A percentile compares a stretch with the other conserved stretches of the same genome.
These are phyloP conservation scores for Aspergillus affinis DNA, from an alignment of 495 filamentous ascomycete species.

Conservation along the genomic window DNA sequence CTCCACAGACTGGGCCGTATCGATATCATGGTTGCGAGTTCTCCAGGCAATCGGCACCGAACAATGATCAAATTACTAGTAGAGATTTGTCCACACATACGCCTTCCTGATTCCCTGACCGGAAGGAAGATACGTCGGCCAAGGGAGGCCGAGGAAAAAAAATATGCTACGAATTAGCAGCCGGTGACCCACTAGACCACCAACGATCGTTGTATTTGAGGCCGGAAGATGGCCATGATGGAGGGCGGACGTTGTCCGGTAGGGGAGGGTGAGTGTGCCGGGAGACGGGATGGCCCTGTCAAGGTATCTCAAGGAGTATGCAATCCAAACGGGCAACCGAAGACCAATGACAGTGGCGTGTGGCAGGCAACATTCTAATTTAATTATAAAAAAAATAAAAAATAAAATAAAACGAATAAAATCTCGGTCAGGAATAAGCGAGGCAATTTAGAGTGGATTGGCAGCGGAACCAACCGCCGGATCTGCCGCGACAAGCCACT, in stretches of 20 bases:
- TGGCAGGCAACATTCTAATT: too few relatives aligned
- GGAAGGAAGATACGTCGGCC: constrained; percentile 1
- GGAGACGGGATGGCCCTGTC: background rate
- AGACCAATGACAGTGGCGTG: too few relatives aligned
- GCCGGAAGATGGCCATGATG: constrained; percentile 5
- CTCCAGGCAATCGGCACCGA: background rate
- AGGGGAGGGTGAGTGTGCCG: background rate
- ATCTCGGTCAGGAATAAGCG: background rate
- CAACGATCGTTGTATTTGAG: background rate
- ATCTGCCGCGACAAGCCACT: background rate
- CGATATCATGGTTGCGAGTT: constrained; percentile 7
- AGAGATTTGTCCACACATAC: background rate
- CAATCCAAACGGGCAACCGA: background rate
- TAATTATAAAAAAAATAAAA: background rate
- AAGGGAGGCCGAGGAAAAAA: background rate
- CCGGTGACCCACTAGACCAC: constrained; percentile 7
- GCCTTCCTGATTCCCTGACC: constrained; percentile 17
- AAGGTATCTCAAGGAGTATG: background rate
- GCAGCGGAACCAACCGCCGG: constrained; percentile 8
- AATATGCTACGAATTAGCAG: background rate
- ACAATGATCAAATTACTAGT: background rate
- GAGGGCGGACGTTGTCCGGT: constrained; percentile 11
- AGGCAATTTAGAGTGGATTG: background rate
- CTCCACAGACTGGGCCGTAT: constrained; percentile 9
- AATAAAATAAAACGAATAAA: background rate